Evolutionary conservation across 306 rosid species (phyloP).

Genomic region (Acacia confusa): DNA sequence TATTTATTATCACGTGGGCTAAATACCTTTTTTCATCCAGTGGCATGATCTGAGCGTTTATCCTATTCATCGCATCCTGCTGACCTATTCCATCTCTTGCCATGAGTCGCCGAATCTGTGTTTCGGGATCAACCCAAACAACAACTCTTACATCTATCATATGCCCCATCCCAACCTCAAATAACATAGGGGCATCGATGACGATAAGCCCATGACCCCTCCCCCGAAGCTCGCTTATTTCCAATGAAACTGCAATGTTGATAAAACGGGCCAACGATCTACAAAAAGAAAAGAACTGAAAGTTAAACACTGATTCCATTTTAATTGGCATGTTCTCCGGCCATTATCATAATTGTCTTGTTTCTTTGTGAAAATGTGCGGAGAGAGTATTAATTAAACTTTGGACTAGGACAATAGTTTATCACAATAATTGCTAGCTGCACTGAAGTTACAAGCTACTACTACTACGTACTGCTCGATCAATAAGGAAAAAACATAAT

Average conservation of each 20-base stretch:
- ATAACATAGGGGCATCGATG: conserved; percentile 79
- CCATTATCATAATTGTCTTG: too few relatives aligned
- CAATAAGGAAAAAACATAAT: too few relatives aligned
- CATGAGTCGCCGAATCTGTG: conserved; percentile 66
- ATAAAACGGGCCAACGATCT: conserved; percentile 78
- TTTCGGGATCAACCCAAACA: conserved; percentile 88
- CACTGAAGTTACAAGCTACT: too few relatives aligned
- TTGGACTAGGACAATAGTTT: too few relatives aligned
- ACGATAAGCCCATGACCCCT: conserved; percentile 71
- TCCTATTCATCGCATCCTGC: conserved; percentile 63
- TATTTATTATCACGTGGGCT: conserved; percentile 59
- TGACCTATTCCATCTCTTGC: conserved; percentile 55
- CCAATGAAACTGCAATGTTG: conserved; percentile 67
- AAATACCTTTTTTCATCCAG: conserved; percentile 58
- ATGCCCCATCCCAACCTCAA: conserved; percentile 77
- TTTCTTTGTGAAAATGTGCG: too few relatives aligned
- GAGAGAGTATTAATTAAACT: too few relatives aligned
- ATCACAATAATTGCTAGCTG: too few relatives aligned
- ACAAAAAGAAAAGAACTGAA: conserved; percentile 30
- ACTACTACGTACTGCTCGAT: too few relatives aligned
- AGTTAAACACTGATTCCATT: conserved; percentile 19
- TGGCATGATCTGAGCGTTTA: conserved; percentile 78
- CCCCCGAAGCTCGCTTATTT: conserved; percentile 67
- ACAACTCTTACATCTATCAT: conserved; percentile 76
- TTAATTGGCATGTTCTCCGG: too few relatives aligned